Evolutionary conservation across 176 grass and related monocot species (phyloP).

Genomic region (Themeda triandra): DNA sequence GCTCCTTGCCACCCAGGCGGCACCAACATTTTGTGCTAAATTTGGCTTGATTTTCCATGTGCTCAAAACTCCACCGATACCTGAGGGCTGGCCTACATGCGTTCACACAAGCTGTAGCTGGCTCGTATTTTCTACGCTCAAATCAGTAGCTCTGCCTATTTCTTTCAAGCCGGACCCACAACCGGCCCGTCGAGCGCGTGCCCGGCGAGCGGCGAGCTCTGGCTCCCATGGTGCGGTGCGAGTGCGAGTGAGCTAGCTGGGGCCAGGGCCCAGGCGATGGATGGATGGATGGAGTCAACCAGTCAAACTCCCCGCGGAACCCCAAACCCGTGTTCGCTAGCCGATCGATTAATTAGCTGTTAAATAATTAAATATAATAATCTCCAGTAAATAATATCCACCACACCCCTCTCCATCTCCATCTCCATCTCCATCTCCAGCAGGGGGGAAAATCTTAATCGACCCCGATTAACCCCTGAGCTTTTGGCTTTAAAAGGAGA

Average conservation of each 20-base stretch:
- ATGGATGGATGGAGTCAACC: constrained; percentile 2
- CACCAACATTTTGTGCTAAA: not conserved
- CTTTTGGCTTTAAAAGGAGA: constrained; percentile 63
- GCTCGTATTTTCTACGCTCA: constrained; percentile 9
- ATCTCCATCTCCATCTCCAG: not conserved
- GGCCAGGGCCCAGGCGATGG: not conserved
- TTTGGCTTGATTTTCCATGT: constrained; percentile 4
- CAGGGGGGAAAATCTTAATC: not conserved
- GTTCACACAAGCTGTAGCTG: not conserved
- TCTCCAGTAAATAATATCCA: not conserved
- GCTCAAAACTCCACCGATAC: constrained; percentile 6
- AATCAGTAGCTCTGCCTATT: not conserved
- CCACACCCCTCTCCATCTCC: not conserved
- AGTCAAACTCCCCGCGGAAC: constrained; percentile 5
- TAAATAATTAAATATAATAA: not conserved
- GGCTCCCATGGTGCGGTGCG: not conserved
- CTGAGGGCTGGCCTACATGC: not conserved
- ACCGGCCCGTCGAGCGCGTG: not conserved
- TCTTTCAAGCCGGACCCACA: not conserved
- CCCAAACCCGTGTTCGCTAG: constrained; percentile 17
- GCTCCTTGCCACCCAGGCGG: not conserved
- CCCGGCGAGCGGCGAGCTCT: not conserved
- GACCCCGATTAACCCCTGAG: constrained; percentile 33
- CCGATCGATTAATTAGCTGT: not conserved
- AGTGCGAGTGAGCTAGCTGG: not conserved